Evolutionary conservation across 768 basidiomycete species (phyloP).

Genomic region (Suillus tomentosus): DNA sequence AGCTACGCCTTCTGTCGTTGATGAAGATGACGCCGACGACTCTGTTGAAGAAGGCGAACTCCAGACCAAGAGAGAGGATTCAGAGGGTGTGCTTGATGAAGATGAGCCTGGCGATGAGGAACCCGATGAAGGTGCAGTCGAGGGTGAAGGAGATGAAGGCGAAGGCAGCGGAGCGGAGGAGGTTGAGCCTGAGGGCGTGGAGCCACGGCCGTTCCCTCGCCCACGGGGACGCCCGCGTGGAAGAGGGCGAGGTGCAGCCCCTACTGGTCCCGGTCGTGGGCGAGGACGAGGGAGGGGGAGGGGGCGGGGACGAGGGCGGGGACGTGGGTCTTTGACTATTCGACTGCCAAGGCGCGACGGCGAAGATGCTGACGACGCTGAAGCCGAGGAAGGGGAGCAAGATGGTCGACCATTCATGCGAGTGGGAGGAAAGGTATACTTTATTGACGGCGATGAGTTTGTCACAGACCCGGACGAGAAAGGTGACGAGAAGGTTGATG

Average conservation of each 20-base stretch:
- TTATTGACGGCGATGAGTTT: slow-evolving; percentile 90
- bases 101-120: slow-evolving; percentile 33
- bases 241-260: slow-evolving; percentile 35
- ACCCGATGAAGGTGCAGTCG: slow-evolving; percentile 26
- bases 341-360: slow-evolving; percentile 31
- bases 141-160: slow-evolving; percentile 32
- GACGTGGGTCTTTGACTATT: slow-evolving; percentile 32
- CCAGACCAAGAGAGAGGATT: slow-evolving; percentile 33
- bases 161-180: slow-evolving; percentile 35
- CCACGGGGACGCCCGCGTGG: slow-evolving; percentile 42
- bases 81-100: slow-evolving; percentile 31
- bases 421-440: slow-evolving; percentile 72
- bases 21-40: slow-evolving; percentile 21
- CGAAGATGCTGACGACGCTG: slow-evolving; percentile 43
- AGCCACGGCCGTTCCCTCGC: slow-evolving; percentile 33
- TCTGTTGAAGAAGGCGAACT: slow-evolving; percentile 25
- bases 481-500: slow-evolving; percentile 92
- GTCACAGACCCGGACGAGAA: slow-evolving; percentile 79
- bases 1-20: slow-evolving; percentile 20
- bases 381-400: slow-evolving; percentile 39
- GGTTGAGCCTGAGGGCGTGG: slow-evolving; percentile 37
- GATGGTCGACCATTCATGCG: slow-evolving; percentile 69
- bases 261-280: slow-evolving; percentile 35
- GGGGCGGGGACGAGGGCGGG: slow-evolving; percentile 43
- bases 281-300: slow-evolving; percentile 41